Conservation (phyloP, 495 filamentous ascomycete species). For the Rostrohypoxylon terebratum region DNA sequence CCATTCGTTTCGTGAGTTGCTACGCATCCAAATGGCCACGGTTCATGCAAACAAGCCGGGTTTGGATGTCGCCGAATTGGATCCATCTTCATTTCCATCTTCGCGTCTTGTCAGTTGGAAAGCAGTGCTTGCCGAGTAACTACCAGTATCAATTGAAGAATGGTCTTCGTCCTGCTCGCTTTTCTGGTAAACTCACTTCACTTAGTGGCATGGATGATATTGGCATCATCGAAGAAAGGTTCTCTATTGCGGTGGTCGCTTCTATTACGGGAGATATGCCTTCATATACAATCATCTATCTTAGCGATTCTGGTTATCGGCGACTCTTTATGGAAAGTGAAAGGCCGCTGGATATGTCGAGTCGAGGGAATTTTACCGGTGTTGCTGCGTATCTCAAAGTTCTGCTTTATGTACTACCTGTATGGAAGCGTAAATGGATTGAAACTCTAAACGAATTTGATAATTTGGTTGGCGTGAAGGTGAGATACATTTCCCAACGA, state of each 20-base stretch:
- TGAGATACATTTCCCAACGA: not conserved
- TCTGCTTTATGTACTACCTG: slow-evolving; percentile 21
- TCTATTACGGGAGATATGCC: slow-evolving; percentile 30
- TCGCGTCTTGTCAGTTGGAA: slow-evolving; percentile 28
- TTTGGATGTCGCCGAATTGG: slow-evolving; percentile 36
- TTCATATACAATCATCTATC: slow-evolving; percentile 24
- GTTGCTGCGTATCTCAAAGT: slow-evolving; percentile 28
- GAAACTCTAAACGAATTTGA: slow-evolving; percentile 29
- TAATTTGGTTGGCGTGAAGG: slow-evolving; percentile 31
- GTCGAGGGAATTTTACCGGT: slow-evolving; percentile 22
- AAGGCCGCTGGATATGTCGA: slow-evolving; percentile 23
- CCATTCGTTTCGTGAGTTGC: slow-evolving; percentile 24
- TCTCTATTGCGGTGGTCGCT: slow-evolving; percentile 27
- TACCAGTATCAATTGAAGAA: slow-evolving; percentile 1
- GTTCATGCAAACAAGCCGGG: slow-evolving; percentile 35
- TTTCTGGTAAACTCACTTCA: slow-evolving; percentile 25
- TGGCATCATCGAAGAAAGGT: slow-evolving; percentile 29
- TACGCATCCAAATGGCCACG: slow-evolving; percentile 32
- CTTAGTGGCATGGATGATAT: slow-evolving; percentile 26
- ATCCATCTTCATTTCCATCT: slow-evolving; percentile 37
- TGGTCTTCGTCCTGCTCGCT: slow-evolving; percentile 32
- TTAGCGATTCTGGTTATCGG: slow-evolving; percentile 30
- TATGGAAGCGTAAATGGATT: slow-evolving; percentile 33
- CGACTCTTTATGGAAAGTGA: slow-evolving; percentile 35
- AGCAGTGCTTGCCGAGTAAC: slow-evolving; percentile 14